Base-by-base conservation (phyloP, 2,329 filamentous ascomycete genomes). In the Penicillium thymicola region DNA sequence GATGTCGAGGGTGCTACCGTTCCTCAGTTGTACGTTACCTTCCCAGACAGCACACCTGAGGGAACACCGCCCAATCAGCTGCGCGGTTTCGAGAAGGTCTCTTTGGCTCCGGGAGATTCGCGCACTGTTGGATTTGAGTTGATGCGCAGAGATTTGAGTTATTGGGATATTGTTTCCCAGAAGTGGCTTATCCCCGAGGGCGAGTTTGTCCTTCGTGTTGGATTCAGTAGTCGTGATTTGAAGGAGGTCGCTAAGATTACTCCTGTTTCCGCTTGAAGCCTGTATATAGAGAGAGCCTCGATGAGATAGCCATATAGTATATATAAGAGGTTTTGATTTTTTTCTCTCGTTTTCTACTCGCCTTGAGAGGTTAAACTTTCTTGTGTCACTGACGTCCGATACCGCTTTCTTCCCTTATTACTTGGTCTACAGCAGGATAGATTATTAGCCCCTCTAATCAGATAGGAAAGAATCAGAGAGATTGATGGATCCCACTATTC, bases 1-100 rank as follows among this genome's bases (percentile, higher is more conserved):
- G 67, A 73, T 0, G 65, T 85, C 0, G 79, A 73, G 2, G 89
- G 89, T n/a, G 88, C 90, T 37, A 89, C 91, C 69, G 81, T 94
- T 1, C 81, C 86, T 0, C 90, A 94, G 79, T 51, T 69, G 3
- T 69, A 69, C 18, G 54, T 68, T 75, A 51, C 41, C 13, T 61
- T 61, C 58, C 63, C 58, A 7, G 59, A 58, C 10, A 47, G 34
- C 36, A 40, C 51, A 3, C 51, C 51, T 5, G 27, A 53, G 27
- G 59, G 59, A 72, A 61, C 58, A 1, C 80, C 79, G 28, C 75
- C 73, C 0, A 73, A 73, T 60, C 84, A 87, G 70, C 76, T 89
- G 10, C 78, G 86, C 18, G 85, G 86, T 3, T 89, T 88, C 62
- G 79, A 79, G 59, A 88, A 88, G 74, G 73, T 85, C 6, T 68